A percentile compares a stretch with the other conserved stretches of the same genome.
phyloP scores from a whole-genome alignment of 805 yeast species.

The Metschnikowia cubensis region DNA sequence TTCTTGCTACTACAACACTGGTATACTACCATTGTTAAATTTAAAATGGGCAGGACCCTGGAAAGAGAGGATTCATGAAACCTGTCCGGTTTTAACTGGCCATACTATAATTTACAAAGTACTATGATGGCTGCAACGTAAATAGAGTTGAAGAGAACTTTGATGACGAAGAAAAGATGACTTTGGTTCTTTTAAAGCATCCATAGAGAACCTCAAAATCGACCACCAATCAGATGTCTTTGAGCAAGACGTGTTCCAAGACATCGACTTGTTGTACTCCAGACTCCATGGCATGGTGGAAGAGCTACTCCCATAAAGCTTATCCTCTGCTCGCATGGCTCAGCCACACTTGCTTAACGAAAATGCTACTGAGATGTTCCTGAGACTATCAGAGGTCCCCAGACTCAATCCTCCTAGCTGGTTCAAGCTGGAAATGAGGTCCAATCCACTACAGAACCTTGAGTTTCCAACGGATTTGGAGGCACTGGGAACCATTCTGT shows the following conservation, averaged over 20 bases:
- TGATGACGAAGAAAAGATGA: constrained; percentile 31
- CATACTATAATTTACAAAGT: too few relatives aligned
- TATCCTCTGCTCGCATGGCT: neutral
- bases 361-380: constrained; percentile 39
- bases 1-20: too few relatives aligned
- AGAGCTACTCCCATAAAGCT: constrained; percentile 8
- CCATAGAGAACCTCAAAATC: constrained; percentile 22
- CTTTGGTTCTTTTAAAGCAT: constrained; percentile 38
- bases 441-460: constrained; percentile 56
- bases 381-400: constrained; percentile 45
- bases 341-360: constrained; percentile 22
- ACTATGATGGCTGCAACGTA: too few relatives aligned
- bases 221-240: neutral
- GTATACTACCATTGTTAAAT: too few relatives aligned
- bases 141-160: neutral
- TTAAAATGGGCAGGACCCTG: too few relatives aligned
- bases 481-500: constrained; percentile 30
- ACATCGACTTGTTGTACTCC: constrained; percentile 1
- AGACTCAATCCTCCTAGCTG: constrained; percentile 60
- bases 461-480: constrained; percentile 74
- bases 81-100: too few relatives aligned
- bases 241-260: neutral
- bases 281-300: constrained; percentile 11
- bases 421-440: constrained; percentile 62
- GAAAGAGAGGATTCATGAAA: too few relatives aligned